Conservation (phyloP, 139 green algal species). For the Chlamydomonas applanata region DNA sequence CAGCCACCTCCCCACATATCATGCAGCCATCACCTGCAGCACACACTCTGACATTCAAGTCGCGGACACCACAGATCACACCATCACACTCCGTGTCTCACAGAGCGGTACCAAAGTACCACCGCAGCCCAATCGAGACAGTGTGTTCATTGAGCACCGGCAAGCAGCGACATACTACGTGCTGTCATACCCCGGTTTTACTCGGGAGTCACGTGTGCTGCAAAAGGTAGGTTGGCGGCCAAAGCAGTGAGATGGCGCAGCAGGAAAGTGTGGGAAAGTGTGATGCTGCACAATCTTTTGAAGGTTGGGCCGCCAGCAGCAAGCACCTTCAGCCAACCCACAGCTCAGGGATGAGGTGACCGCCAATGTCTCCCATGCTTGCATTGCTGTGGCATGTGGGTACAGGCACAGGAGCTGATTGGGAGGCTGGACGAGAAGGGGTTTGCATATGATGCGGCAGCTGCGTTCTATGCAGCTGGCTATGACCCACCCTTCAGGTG, state of each 20-base stretch:
- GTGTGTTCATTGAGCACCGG: neutral
- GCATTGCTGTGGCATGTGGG: neutral
- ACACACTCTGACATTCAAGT: neutral
- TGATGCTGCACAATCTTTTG: neutral
- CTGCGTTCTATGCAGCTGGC: neutral
- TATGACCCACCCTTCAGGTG: slow-evolving; percentile 9
- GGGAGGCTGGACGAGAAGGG: neutral
- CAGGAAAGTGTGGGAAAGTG: neutral
- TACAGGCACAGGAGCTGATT: neutral
- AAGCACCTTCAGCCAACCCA: neutral
- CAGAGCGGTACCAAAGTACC: neutral
- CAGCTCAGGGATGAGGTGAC: too few relatives aligned
- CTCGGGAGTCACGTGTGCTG: neutral
- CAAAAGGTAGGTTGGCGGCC: slow-evolving; percentile 1
- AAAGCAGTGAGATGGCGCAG: neutral
- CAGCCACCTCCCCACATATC: neutral
- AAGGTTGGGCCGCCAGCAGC: neutral
- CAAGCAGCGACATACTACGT: neutral
- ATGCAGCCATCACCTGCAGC: neutral
- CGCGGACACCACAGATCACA: neutral
- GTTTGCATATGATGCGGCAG: neutral
- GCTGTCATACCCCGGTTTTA: slow-evolving; percentile 1
- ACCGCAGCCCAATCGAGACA: neutral
- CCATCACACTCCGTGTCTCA: too few relatives aligned
- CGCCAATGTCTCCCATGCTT: neutral